phyloP scores from a whole-genome alignment of 495 filamentous ascomycete species.

The Pseudotulostoma volvatum region DNA sequence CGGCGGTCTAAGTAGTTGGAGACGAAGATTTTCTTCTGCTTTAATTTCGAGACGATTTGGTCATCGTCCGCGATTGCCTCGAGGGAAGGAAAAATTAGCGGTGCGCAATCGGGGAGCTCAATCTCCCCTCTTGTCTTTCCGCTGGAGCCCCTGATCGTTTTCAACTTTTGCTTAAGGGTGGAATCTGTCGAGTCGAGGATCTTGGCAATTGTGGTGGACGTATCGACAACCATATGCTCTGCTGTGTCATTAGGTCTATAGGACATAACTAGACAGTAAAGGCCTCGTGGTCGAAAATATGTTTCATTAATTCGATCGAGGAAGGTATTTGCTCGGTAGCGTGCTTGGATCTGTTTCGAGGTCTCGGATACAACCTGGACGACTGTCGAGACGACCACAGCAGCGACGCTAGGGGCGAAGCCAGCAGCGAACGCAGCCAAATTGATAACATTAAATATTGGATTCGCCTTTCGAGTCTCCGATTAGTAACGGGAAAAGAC shows the following conservation, averaged over 20 bases:
- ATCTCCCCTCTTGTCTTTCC: conserved; percentile 31
- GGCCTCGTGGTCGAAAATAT: conserved; percentile 41
- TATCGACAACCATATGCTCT: conserved; percentile 1
- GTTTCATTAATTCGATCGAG: conserved; percentile 40
- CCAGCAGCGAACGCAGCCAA: conserved; percentile 23
- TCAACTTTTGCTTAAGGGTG: conserved; percentile 8
- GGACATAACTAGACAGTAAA: conserved; percentile 44
- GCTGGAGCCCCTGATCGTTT: conserved; percentile 23
- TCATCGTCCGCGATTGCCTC: background rate
- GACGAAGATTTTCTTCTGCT: conserved; percentile 28
- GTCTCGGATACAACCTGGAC: conserved; percentile 19
- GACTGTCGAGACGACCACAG: conserved; percentile 27
- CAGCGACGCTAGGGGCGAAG: conserved; percentile 24
- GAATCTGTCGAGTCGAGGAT: background rate
- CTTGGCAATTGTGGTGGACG: conserved; percentile 16
- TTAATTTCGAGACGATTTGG: conserved; percentile 18
- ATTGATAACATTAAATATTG: conserved; percentile 27
- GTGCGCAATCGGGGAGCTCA: conserved; percentile 35
- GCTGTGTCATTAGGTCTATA: conserved; percentile 19
- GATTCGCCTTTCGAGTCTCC: conserved; percentile 20
- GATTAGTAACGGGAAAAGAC: too few relatives aligned
- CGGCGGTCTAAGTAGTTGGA: conserved; percentile 36
- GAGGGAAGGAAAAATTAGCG: conserved; percentile 37
- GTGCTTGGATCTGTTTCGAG: conserved; percentile 7
- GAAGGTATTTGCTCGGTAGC: conserved; percentile 32